Percentiles rank a stretch among this genome's conserved stretches.
These are phyloP conservation scores for Paecilomyces sp. DNA, from an alignment of 2,329 filamentous ascomycete genomes.

Conservation along the genomic window DNA sequence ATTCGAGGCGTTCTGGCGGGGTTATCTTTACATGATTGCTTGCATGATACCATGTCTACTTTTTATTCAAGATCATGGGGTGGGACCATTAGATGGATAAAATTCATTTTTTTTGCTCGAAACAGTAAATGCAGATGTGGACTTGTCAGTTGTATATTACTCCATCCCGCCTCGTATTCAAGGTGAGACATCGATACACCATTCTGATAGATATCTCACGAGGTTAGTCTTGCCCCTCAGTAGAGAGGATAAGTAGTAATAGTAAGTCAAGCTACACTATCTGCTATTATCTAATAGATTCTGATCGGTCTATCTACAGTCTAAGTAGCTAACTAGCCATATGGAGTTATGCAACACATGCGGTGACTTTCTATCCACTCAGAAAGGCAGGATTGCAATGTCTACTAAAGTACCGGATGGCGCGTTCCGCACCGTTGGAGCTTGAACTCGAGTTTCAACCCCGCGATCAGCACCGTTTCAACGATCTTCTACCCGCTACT, in stretches of 20 bases:
- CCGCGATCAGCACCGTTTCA: background rate
- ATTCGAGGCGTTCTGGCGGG: slow-evolving; percentile 9
- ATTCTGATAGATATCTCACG: no score
- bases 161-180: no score
- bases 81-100: background rate
- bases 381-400: background rate
- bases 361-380: background rate
- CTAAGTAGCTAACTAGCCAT: background rate
- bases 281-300: no score
- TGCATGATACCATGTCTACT: slow-evolving; percentile 18
- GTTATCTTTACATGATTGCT: slow-evolving; percentile 2
- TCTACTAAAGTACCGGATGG: background rate
- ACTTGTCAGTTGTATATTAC: background rate
- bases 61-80: background rate
- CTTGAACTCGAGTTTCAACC: background rate
- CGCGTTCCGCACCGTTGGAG: background rate
- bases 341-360: background rate
- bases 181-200: no score
- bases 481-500: background rate
- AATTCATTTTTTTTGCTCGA: background rate
- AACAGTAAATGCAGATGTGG: background rate
- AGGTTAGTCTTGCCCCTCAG: no score
- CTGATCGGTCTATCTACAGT: no score
- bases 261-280: no score
- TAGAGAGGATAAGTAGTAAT: no score